A percentile compares a stretch with the other conserved stretches of the same genome.
phyloP scores from a whole-genome alignment of 345 rosid species.

The Noccaea bulbosa region DNA sequence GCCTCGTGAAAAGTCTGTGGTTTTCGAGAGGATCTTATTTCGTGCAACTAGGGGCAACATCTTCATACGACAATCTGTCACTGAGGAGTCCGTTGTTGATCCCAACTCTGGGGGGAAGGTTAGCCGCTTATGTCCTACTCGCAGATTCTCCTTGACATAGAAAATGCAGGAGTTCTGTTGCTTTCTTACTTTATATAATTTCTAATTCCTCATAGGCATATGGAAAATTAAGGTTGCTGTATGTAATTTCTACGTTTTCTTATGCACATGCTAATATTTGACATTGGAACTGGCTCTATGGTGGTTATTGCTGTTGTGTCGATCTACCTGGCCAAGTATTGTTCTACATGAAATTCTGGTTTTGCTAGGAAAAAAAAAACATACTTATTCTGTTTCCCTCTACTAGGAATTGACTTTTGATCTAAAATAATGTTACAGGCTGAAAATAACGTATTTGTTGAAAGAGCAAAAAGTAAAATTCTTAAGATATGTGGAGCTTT shows the following conservation, averaged over 20 bases:
- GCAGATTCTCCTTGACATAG: slow-evolving; percentile 23
- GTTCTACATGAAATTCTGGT: slow-evolving; percentile 15
- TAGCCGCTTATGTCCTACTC: slow-evolving; percentile 28
- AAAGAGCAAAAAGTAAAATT: slow-evolving; percentile 84
- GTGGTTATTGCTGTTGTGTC: not conserved
- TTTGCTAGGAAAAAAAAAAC: not conserved
- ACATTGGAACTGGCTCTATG: not conserved
- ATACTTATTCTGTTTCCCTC: slow-evolving; percentile 21
- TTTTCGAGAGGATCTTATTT: slow-evolving; percentile 93
- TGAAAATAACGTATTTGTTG: slow-evolving; percentile 86
- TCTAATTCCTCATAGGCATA: not conserved
- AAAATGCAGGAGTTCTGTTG: slow-evolving; percentile 3
- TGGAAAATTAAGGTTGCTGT: too few relatives aligned
- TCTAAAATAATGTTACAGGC: slow-evolving; percentile 53
- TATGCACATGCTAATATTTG: slow-evolving; percentile 19
- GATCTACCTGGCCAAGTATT: not conserved
- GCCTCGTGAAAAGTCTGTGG: slow-evolving; percentile 85
- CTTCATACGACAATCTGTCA: slow-evolving; percentile 62
- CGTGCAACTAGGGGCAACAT: slow-evolving; percentile 98
- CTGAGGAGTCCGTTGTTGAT: slow-evolving; percentile 78
- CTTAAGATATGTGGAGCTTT: slow-evolving; percentile 94
- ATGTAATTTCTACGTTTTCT: not conserved
- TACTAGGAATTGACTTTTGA: slow-evolving; percentile 32
- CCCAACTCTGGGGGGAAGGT: slow-evolving; percentile 97
- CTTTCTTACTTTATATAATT: slow-evolving; percentile 8